These are phyloP conservation scores for Ophiostoma australiae DNA, from an alignment of 2,329 filamentous ascomycete genomes.

Conservation along the genomic window DNA sequence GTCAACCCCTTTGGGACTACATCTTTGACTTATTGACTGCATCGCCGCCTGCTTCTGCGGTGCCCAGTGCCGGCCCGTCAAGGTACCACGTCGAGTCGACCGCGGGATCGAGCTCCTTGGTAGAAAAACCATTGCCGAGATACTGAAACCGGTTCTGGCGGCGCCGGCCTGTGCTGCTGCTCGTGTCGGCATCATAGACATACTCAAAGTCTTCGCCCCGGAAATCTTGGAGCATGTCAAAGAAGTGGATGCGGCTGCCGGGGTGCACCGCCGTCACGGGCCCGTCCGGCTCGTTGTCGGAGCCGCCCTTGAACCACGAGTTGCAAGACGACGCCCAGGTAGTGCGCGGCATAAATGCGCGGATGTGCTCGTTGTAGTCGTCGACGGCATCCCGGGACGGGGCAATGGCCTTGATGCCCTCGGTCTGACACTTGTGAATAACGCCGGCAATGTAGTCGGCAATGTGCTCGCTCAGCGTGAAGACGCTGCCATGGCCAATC, in stretches of 20 bases:
- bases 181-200: slow-evolving; percentile 36
- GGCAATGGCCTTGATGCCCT: slow-evolving; percentile 44
- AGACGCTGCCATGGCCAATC: slow-evolving; percentile 48
- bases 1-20: background rate
- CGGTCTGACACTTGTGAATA: slow-evolving; percentile 47
- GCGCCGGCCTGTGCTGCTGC: background rate
- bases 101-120: slow-evolving; percentile 37
- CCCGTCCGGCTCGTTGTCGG: slow-evolving; percentile 37
- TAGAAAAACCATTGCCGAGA: slow-evolving; percentile 50
- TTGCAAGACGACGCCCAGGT: slow-evolving; percentile 45
- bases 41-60: background rate
- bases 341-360: slow-evolving; percentile 50
- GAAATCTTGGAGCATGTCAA: slow-evolving; percentile 48
- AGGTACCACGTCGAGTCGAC: slow-evolving; percentile 18
- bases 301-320: slow-evolving; percentile 49
- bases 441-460: slow-evolving; percentile 48
- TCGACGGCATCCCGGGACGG: slow-evolving; percentile 45
- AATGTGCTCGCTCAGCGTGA: slow-evolving; percentile 49
- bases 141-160: slow-evolving; percentile 45
- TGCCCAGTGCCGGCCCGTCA: slow-evolving; percentile 7
- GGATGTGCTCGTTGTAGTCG: slow-evolving; percentile 48
- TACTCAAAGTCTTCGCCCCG: slow-evolving; percentile 52
- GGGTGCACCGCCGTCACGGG: slow-evolving; percentile 49
- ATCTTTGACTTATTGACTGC: background rate
- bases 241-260: slow-evolving; percentile 48